Percentiles rank a stretch among this genome's conserved stretches.
These are phyloP conservation scores for Allium fistulosum DNA, from an alignment of 106 monocot species.

Conservation along the genomic window DNA sequence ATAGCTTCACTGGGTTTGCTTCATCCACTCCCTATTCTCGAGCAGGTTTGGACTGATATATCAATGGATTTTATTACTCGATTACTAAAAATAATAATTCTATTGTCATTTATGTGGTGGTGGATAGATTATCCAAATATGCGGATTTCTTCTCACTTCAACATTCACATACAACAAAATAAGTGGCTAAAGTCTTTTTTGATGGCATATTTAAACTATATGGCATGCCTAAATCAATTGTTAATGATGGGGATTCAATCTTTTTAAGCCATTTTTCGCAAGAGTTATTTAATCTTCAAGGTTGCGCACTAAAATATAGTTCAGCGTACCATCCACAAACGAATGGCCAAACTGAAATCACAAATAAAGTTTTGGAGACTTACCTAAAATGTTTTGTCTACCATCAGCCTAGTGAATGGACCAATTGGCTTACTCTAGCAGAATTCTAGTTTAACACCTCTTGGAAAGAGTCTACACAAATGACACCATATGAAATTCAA, in stretches of 20 bases:
- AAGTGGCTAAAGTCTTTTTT: neutral
- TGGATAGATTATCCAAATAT: no score
- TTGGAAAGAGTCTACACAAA: neutral
- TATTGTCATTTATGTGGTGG: no score
- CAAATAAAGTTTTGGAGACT: neutral
- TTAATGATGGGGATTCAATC: neutral
- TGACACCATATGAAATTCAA: slow-evolving; percentile 2
- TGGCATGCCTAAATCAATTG: neutral
- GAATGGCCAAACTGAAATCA: neutral
- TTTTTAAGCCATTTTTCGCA: neutral
- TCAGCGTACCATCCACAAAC: neutral
- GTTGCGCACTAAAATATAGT: neutral
- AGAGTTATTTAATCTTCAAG: neutral
- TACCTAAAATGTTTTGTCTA: neutral
- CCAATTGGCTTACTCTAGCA: neutral
- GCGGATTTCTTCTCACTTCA: neutral
- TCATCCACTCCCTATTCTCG: no score
- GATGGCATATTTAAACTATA: no score
- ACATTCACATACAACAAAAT: neutral
- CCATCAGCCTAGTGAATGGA: neutral
- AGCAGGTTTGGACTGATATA: no score
- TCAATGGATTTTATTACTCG: no score
- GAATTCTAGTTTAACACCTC: neutral
- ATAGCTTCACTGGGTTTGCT: no score
- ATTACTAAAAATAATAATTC: no score